Evolutionary conservation across 1,284 basidiomycete species (phyloP), one percentile per base, ranked within the genome.

Genomic region (Coniophora puteana): DNA sequence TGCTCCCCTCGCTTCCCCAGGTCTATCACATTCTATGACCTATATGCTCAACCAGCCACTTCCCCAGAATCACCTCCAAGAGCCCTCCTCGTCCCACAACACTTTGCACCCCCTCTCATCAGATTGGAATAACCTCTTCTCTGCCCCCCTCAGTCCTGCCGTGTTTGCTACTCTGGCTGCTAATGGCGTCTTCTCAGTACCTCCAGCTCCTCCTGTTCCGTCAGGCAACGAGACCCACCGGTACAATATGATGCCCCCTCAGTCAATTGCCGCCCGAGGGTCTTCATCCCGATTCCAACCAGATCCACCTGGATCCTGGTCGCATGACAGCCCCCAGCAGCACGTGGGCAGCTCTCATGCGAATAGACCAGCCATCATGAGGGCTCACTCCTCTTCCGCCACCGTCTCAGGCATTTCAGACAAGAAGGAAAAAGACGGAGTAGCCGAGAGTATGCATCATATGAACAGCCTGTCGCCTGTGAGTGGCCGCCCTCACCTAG

Each of bases 151-250:
- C 43, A 70, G 79, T 45, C 78, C 77, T 4, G 58, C 71, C 35
- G 66, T 76, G 31, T 82, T 83, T 50, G 71, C 76, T 30, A 71
- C 72, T 36, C 69, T 83, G 32, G 72, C 76, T 11, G 75, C 80
- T 8, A 76, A 74, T 51, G 78, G 80, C 53, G 66, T 78, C 29
- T 60, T 83, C 36, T 58, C 61, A 3, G 16, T 48, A 39, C 59
- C 62, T 6, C 26, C 48, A n/a, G 24, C 35, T 8, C 10, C 30
- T 32, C 35, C 41, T n/a, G n/a, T n/a, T n/a, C n/a, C n/a, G n/a
- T n/a, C n/a, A n/a, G n/a, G n/a, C n/a, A n/a, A n/a, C n/a, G n/a
- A n/a, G n/a, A n/a, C n/a, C n/a, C n/a, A n/a, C n/a, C n/a, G n/a
- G n/a, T n/a, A n/a, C n/a, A n/a, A n/a, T n/a, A n/a, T n/a, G n/a